Base-by-base conservation (phyloP, 1,284 basidiomycete genomes). In the Grifola frondosa region DNA sequence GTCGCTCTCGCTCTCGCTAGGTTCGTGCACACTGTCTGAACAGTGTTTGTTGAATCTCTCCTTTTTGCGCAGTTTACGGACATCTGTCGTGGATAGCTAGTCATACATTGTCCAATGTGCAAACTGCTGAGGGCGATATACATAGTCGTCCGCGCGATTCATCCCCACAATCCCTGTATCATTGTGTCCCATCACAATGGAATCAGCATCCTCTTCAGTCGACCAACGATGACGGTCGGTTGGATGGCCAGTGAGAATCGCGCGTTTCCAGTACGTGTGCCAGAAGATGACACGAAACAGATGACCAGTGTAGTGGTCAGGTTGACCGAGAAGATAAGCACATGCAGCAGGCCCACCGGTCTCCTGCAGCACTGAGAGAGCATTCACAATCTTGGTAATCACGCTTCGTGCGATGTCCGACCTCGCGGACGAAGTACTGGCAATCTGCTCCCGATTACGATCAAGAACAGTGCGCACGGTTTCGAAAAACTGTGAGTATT, bases 61-160 rank as follows among this genome's bases (percentile, higher is more conserved):
- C 37, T 58, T 55, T 63, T 64, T 66, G 2, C 62, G 62, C 2
- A 63, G 31, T 17, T 54, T 44, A 6, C 26, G 15, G 2, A 39
- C 29, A 17, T 20, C 12, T 5, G 32, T 17, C 13, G 21, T 9
- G 3, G 30, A 9, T 10, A 31, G 6, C 3, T 25, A 26, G 16
- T 26, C 17, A 8, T 11, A 37, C 21, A 41, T 11, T 29, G 22
- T 22, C 30, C 35, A 42, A 6, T 8, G 9, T 9, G 8, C 19
- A 6, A 39, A 38, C 10, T 39, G 39, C 11, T 34, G 16, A 5
- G 46, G 22, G 23, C 38, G 11, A 10, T 25, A 31, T 13, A 44
- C 29, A 13, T 44, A 39, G 32, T 34, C 39, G 28, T 24, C n/a
- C 4, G 35, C 39, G 15, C 25, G 39, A 26, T 30, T 26, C 10